Base-by-base conservation (phyloP, 768 basidiomycete genomes). In the Clitopilus hobsonii region DNA sequence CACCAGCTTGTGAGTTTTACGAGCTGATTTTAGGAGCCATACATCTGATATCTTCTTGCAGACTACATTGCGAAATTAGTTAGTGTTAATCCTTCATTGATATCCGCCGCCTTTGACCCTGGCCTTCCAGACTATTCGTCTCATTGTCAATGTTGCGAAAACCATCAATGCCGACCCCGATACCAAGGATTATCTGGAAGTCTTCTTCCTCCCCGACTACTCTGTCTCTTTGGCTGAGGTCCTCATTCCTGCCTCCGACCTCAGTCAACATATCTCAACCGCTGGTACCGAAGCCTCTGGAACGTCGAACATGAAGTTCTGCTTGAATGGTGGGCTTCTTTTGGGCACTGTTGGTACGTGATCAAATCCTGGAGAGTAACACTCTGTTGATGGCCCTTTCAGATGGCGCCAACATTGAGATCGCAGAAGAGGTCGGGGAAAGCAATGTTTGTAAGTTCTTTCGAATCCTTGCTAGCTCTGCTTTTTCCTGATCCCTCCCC, bases 161-260 rank as follows among this genome's bases (percentile, higher is more conserved):
- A 72, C 85, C 57, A 86, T 94, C 74, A 91, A 86, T 65, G 79
- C 74, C 14, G 97, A 98, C 69, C 85, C 89, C 1, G 94, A 97
- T 52, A 90, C 93, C 26, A 88, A 85, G 62, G 86, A 91, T 56
- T 85, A 89, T 60, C 85, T 98, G 59, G 84, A 85, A 47, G 80
- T 98, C 57, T 91, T 88, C 76, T 98, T 98, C 88, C 79, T 99
- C 18, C 95, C 97, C 0, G 96, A 98, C 68, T 99, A 99, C 73
- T 89, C 86, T 1, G 92, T 90, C 32, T 88, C 88, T 47, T 70
- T 90, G 47, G 89, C 91, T 1, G 91, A 93, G 65, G 74, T 94
- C 22, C 77, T 94, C 61, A 90, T 94, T 56, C 91, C 89, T n/a
- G 91, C 96, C 11, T 88, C 89, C 25, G 94, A 98, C 68, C 89